Conservation (phyloP, 179 eudicot genomes). For the Drosera spatulata region DNA sequence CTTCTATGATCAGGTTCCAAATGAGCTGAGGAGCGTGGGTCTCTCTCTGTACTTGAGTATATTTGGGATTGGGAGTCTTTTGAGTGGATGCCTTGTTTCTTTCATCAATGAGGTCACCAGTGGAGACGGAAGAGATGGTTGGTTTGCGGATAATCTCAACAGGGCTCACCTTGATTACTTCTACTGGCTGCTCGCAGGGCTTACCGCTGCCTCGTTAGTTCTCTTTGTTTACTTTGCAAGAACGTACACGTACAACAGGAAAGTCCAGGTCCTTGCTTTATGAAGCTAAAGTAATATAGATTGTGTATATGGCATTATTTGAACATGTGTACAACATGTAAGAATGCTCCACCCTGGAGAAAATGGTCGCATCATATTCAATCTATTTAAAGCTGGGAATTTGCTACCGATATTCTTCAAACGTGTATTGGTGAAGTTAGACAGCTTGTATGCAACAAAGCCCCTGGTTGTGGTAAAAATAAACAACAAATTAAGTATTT, state of each 20-base stretch:
- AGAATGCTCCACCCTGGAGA: too few species aligned
- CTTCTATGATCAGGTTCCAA: constrained; percentile 64
- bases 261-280: neutral
- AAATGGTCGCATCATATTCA: too few species aligned
- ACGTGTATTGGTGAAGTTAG: too few species aligned
- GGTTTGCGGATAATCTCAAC: constrained; percentile 55
- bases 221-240: constrained; percentile 34
- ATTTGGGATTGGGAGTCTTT: constrained; percentile 42
- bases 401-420: too few species aligned
- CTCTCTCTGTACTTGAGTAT: constrained; percentile 45
- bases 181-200: constrained; percentile 52
- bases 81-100: constrained; percentile 52
- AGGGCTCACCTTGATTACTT: constrained; percentile 68
- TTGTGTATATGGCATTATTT: too few species aligned
- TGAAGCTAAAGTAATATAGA: neutral
- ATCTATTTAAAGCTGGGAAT: too few species aligned
- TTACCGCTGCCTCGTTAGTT: constrained; percentile 29
- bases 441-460: too few species aligned
- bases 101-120: constrained; percentile 25
- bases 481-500: too few species aligned
- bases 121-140: constrained; percentile 28
- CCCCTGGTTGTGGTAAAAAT: too few species aligned
- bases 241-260: constrained; percentile 36
- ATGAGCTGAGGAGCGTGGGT: constrained; percentile 52
- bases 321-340: too few species aligned